Conservation (phyloP, 495 filamentous ascomycete species). For the Hypomontagnella monticulosa region DNA sequence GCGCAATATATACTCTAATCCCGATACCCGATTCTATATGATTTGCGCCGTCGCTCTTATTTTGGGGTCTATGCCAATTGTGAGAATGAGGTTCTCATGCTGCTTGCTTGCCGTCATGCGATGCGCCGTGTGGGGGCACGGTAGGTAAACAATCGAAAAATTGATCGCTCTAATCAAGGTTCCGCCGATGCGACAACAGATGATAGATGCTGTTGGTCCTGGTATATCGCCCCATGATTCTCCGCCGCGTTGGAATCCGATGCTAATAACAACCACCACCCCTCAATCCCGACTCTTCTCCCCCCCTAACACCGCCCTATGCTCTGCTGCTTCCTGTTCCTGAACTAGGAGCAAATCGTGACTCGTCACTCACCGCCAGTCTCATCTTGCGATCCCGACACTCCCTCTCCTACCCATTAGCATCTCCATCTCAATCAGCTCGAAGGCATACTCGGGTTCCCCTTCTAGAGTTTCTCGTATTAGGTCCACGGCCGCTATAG, state of each 20-base stretch:
- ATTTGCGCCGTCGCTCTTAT: background rate
- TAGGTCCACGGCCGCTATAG: conserved; percentile 40
- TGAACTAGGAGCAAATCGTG: conserved; percentile 8
- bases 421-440: conserved; percentile 43
- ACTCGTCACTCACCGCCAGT: conserved; percentile 17
- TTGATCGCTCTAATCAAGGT: no score
- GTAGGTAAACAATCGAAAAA: no score
- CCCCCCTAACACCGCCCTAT: background rate
- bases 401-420: conserved; percentile 43
- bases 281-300: background rate
- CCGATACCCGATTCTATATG: background rate
- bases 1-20: background rate
- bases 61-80: background rate
- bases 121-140: no score
- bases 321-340: conserved; percentile 1
- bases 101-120: no score
- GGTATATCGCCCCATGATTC: no score
- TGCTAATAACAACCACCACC: background rate
- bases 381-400: conserved; percentile 38
- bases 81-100: no score
- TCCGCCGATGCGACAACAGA: no score
- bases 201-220: no score
- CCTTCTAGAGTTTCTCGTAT: conserved; percentile 46
- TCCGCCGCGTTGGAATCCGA: no score
- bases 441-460: conserved; percentile 46